These are phyloP conservation scores for Globisporangium rhizosaccharum DNA, from an alignment of 352 stramenopile genomes.

Conservation along the genomic window DNA sequence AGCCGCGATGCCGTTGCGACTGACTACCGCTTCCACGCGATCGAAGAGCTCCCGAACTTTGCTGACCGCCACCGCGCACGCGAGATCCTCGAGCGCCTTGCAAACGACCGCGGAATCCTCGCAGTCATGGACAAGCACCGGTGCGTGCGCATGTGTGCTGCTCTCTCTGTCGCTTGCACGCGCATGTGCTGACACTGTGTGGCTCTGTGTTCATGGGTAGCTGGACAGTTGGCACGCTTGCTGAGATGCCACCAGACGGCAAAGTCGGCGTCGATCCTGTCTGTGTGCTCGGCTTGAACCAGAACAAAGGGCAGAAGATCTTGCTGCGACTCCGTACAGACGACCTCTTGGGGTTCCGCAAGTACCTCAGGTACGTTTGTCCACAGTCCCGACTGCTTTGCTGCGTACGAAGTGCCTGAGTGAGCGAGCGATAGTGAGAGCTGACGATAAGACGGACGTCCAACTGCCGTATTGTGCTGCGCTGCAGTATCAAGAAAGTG, in stretches of 20 bases:
- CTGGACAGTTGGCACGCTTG: conserved; percentile 83
- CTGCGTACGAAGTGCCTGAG: neutral
- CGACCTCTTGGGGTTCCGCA: conserved; percentile 91
- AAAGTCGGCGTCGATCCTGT: conserved; percentile 88
- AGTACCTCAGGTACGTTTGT: conserved; percentile 53
- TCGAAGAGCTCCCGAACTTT: conserved; percentile 62
- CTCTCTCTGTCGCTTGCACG: neutral
- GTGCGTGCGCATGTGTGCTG: conserved; percentile 19
- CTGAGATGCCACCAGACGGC: conserved; percentile 88
- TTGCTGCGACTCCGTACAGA: conserved; percentile 92
- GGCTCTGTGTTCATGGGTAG: conserved; percentile 14
- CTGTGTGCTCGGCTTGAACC: conserved; percentile 90
- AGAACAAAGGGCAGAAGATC: conserved; percentile 94
- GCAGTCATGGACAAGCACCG: conserved; percentile 88
- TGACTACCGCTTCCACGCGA: conserved; percentile 64
- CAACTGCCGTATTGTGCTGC: neutral
- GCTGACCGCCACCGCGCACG: conserved; percentile 44
- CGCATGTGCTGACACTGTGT: neutral
- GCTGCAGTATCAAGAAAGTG: conserved; percentile 88
- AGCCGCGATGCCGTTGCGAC: conserved; percentile 33
- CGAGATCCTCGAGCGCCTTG: conserved; percentile 78
- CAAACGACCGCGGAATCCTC: conserved; percentile 84
- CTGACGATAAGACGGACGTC: neutral
- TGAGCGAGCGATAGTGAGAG: no score
- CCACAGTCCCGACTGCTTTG: neutral